Conservation (phyloP, 2,329 filamentous ascomycete genomes). For the Didymosphaeria variabile region DNA sequence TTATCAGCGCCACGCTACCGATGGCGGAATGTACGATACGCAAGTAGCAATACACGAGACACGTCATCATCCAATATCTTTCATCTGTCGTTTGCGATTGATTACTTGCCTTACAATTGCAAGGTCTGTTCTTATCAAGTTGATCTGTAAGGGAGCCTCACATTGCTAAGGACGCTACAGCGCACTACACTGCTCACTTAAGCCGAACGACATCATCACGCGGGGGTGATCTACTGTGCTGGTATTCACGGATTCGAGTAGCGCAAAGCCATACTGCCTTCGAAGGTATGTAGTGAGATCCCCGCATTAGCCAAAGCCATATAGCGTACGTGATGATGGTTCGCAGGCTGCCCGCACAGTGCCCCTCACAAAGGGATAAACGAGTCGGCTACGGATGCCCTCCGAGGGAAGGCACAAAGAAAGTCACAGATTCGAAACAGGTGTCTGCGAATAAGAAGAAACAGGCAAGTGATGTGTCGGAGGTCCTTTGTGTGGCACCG, state of each 20-base stretch:
- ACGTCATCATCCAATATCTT: not conserved
- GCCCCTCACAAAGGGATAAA: not conserved
- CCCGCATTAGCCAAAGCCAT: not conserved
- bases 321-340: not conserved
- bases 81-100: not conserved
- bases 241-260: not conserved
- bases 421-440: not conserved
- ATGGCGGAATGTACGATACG: conserved; percentile 10
- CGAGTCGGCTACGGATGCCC: not conserved
- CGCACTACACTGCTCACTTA: not conserved
- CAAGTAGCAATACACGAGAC: conserved; percentile 6
- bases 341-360: not conserved
- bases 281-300: not conserved
- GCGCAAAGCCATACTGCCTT: not conserved
- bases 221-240: not conserved
- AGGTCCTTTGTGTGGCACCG: conserved; percentile 1
- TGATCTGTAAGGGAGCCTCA: not conserved
- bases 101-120: not conserved
- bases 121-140: not conserved
- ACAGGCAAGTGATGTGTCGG: not conserved
- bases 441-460: not conserved
- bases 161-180: not conserved
- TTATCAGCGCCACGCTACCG: not conserved
- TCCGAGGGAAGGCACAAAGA: not conserved
- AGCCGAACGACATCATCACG: conserved; percentile 5